Evolutionary conservation across 2,329 filamentous ascomycete species (phyloP).

Genomic region (Stagonosporopsis rhizophila): DNA sequence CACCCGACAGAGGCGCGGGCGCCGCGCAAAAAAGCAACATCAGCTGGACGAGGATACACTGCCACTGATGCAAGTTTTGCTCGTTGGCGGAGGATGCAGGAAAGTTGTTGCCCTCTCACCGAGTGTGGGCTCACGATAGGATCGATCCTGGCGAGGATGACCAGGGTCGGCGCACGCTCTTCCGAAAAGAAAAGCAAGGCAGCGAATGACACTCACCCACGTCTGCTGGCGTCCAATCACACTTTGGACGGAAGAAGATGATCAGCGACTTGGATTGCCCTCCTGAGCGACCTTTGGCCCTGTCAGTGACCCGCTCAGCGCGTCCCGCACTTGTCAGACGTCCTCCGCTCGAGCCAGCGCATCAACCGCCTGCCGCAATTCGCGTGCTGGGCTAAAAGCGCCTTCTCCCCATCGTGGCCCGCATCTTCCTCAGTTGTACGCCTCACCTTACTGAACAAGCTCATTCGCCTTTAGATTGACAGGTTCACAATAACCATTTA

Average conservation of each 20-base stretch:
- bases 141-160: slow-evolving; percentile 20
- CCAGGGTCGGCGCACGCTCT: slow-evolving; percentile 21
- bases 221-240: slow-evolving; percentile 28
- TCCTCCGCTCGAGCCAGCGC: slow-evolving; percentile 44
- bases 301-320: slow-evolving; percentile 29
- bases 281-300: slow-evolving; percentile 34
- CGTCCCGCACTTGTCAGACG: slow-evolving; percentile 37
- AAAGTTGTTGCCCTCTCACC: slow-evolving; percentile 24
- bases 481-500: slow-evolving; percentile 1
- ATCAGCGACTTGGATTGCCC: slow-evolving; percentile 40
- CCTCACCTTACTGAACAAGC: slow-evolving; percentile 31
- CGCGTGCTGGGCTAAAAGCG: slow-evolving; percentile 37
- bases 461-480: slow-evolving; percentile 18
- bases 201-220: slow-evolving; percentile 32
- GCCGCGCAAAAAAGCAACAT: slow-evolving; percentile 23
- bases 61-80: slow-evolving; percentile 31
- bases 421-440: slow-evolving; percentile 36
- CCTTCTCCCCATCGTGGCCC: slow-evolving; percentile 30
- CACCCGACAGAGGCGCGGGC: slow-evolving; percentile 21
- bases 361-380: slow-evolving; percentile 30
- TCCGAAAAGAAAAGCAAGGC: slow-evolving; percentile 31
- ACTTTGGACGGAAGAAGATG: slow-evolving; percentile 9
- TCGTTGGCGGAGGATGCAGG: slow-evolving; percentile 34
- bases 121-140: slow-evolving; percentile 29
- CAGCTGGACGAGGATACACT: slow-evolving; percentile 25